phyloP scores from a whole-genome alignment of 441 rosid species.

The Gossypium gossypioides region DNA sequence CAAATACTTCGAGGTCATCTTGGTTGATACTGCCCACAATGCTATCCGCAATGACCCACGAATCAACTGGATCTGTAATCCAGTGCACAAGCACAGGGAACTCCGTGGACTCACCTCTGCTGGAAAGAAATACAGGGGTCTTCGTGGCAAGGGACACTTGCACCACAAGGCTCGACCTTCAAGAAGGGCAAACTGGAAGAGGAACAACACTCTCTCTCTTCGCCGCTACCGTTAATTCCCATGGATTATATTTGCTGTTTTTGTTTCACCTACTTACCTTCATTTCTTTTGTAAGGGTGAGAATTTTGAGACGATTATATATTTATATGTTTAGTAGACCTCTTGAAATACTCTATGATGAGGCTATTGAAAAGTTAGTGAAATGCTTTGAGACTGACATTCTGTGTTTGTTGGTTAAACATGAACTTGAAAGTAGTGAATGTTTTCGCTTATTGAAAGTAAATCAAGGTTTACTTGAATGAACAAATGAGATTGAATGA shows the following conservation, averaged over 20 bases:
- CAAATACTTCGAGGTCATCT: conserved; percentile 50
- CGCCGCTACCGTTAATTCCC: conserved; percentile 45
- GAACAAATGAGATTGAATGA: too few species aligned
- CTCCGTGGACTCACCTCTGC: conserved; percentile 63
- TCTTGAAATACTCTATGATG: neutral
- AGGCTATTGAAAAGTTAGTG: neutral
- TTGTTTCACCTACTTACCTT: neutral
- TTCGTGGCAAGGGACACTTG: conserved; percentile 55
- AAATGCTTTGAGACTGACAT: neutral
- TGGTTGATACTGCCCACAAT: conserved; percentile 50
- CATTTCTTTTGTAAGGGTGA: conserved; percentile 2
- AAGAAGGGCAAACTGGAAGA: conserved; percentile 60
- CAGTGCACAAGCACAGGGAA: conserved; percentile 64
- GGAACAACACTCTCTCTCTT: conserved; percentile 45
- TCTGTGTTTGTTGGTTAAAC: too few species aligned
- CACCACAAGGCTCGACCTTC: conserved; percentile 58
- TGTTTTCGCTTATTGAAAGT: too few species aligned
- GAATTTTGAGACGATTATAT: neutral
- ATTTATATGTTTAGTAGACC: neutral
- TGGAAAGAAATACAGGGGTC: conserved; percentile 60
- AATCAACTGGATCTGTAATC: conserved; percentile 60
- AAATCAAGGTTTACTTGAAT: too few species aligned
- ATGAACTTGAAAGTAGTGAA: too few species aligned
- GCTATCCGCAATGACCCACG: conserved; percentile 56
- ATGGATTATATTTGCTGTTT: neutral